A percentile compares a stretch with the other conserved stretches of the same genome.
Conservation (phyloP, 306 rosid species). For the Cicer bijugum region DNA sequence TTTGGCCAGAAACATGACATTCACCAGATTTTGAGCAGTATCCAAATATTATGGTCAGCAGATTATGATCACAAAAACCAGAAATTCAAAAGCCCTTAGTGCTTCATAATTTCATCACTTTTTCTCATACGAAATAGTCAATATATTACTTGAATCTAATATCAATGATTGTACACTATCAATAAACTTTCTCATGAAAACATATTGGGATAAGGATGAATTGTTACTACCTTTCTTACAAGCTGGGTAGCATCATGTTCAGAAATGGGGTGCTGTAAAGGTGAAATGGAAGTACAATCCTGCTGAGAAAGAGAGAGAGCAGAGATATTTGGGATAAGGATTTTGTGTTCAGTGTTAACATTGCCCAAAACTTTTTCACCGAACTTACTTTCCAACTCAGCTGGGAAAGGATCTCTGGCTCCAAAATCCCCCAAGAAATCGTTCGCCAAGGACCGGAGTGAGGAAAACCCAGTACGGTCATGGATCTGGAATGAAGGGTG, state of each 20-base stretch:
- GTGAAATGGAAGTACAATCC: conserved; percentile 60
- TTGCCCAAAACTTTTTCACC: conserved; percentile 79
- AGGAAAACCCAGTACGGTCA: not conserved
- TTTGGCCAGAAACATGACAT: conserved; percentile 13
- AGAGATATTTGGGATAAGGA: conserved; percentile 77
- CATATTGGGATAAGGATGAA: no score
- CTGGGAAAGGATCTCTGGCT: conserved; percentile 90
- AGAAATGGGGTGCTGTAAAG: conserved; percentile 58
- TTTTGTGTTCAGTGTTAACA: conserved; percentile 69
- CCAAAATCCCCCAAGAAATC: conserved; percentile 79
- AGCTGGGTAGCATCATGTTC: conserved; percentile 64
- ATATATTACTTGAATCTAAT: no score
- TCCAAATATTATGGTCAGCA: no score
- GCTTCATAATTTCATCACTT: not conserved
- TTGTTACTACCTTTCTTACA: conserved; percentile 60
- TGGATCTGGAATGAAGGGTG: not conserved
- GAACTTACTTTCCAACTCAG: conserved; percentile 74
- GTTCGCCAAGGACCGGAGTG: conserved; percentile 6
- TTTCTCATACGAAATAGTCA: no score
- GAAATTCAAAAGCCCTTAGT: not conserved
- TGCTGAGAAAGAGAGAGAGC: conserved; percentile 74
- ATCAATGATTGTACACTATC: no score
- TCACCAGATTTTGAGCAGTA: not conserved
- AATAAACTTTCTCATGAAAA: no score
- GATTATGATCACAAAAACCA: not conserved